These are phyloP conservation scores for Monosporascus sp. DNA, from an alignment of 2,329 filamentous ascomycete species.

Conservation along the genomic window DNA sequence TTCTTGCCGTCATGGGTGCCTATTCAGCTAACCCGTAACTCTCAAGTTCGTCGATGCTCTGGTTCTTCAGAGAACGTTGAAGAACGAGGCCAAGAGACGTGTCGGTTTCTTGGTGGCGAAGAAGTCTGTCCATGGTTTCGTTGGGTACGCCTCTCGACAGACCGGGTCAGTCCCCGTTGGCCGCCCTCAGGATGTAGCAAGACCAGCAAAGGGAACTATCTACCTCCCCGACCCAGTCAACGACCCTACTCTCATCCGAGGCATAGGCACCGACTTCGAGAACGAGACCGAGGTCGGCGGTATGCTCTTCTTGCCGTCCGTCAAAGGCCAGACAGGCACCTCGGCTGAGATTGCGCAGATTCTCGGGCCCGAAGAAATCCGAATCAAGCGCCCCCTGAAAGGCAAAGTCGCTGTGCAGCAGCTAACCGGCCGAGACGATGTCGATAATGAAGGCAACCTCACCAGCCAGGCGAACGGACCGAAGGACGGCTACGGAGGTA, in stretches of 20 bases:
- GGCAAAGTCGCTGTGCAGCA: slow-evolving; percentile 70
- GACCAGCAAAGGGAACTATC: slow-evolving; percentile 70
- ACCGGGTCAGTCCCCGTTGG: slow-evolving; percentile 92
- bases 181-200: slow-evolving; percentile 83
- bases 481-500: slow-evolving; percentile 64
- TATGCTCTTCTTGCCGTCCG: slow-evolving; percentile 78
- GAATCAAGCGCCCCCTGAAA: slow-evolving; percentile 83
- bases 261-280: slow-evolving; percentile 79
- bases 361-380: slow-evolving; percentile 70
- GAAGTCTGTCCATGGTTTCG: slow-evolving; percentile 91
- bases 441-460: slow-evolving; percentile 62
- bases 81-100: slow-evolving; percentile 79
- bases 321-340: slow-evolving; percentile 69
- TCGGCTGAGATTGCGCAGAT: slow-evolving; percentile 83
- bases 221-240: slow-evolving; percentile 85
- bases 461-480: slow-evolving; percentile 49
- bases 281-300: slow-evolving; percentile 71
- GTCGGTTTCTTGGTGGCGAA: slow-evolving; percentile 91
- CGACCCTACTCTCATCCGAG: slow-evolving; percentile 74
- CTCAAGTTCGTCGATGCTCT: slow-evolving; percentile 87
- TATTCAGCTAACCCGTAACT: neutral
- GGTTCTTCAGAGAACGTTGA: slow-evolving; percentile 85
- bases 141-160: slow-evolving; percentile 78
- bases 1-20: neutral
- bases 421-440: slow-evolving; percentile 73